Base-by-base conservation (phyloP, 2,329 filamentous ascomycete genomes). In the Xylariaceae sp. region DNA sequence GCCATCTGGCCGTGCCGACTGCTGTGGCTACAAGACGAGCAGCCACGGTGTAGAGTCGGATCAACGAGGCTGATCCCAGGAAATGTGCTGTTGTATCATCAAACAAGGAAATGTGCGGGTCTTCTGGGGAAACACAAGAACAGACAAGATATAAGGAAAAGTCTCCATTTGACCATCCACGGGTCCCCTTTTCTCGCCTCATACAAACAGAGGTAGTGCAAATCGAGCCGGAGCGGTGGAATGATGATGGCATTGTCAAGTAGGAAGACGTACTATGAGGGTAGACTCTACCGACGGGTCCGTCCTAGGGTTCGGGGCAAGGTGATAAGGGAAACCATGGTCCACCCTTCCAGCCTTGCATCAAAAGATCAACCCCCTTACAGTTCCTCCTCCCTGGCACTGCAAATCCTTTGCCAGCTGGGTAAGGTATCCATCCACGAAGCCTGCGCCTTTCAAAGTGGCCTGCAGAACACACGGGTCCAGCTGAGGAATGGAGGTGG, bases 401-500 rank as follows among this genome's bases (percentile, higher is more conserved):
- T 41, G 49, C 45, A 42, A 52, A 49, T 46, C 46, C 44, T 50
- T 48, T 40, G 44, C 52, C 49, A 51, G 49, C 45, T 50, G 45
- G 46, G 47, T n/a, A n/a, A n/a, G n/a, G n/a, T 53, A 48, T 51
- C 44, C 44, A 51, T 40, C 37, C 43, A 48, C n/a, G n/a, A n/a
- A n/a, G n/a, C 51, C 44, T 43, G 38, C 42, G 43, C 43, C 41
- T 45, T 45, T 40, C 33, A 33, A 32, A 38, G 42, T 40, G 37
- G 43, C 38, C 38, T 42, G 44, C 34, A 35, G 45, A 44, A 40
- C 42, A 50, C 47, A 40, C 47, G 49, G 46, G 33, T 48, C 53
- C 57, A 60, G 60, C 52, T 47, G 55, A 57, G 54, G 56, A 43
- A 55, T 57, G 52, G 53, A 55, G 51, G 48, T 56, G n/a, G 51